These are phyloP conservation scores for Dipodascopsis uninucleata DNA, from an alignment of 805 yeast genomes.

Conservation along the genomic window DNA sequence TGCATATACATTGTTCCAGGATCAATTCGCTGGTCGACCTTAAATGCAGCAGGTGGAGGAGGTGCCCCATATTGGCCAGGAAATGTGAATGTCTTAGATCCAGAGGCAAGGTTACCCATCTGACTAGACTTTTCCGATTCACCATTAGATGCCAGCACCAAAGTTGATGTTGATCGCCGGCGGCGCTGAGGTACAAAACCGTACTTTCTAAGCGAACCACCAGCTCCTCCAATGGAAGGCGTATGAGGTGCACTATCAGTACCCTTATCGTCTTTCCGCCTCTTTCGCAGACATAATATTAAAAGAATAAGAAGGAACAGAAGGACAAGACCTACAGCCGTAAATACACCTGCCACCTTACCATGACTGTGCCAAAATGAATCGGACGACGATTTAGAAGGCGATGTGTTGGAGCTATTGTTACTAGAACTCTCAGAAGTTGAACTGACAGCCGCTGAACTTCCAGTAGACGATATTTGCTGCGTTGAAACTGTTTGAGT, in stretches of 20 bases:
- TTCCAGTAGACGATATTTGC: not conserved
- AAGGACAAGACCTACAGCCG: constrained; percentile 67
- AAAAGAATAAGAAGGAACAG: constrained; percentile 45
- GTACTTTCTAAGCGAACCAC: constrained; percentile 19
- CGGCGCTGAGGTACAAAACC: constrained; percentile 20
- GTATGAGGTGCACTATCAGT: constrained; percentile 4
- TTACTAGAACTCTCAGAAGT: not conserved
- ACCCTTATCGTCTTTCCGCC: constrained; percentile 15
- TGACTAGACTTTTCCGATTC: constrained; percentile 10
- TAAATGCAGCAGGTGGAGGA: constrained; percentile 32
- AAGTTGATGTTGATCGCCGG: constrained; percentile 14
- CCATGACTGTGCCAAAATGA: constrained; percentile 67
- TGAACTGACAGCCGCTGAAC: constrained; percentile 12
- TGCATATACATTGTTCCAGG: constrained; percentile 48
- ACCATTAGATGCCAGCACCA: constrained; percentile 5
- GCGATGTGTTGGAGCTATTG: constrained; percentile 13
- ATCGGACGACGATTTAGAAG: constrained; percentile 18
- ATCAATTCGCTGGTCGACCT: constrained; percentile 60
- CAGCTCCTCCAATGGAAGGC: constrained; percentile 16
- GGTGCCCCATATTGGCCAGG: constrained; percentile 23
- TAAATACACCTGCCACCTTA: constrained; percentile 81
- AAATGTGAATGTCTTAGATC: not conserved
- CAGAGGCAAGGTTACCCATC: constrained; percentile 10
- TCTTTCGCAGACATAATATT: constrained; percentile 41
- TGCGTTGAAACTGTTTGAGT: constrained; percentile 20